These are phyloP conservation scores for Peronospora farinosa DNA, from an alignment of 352 stramenopile genomes.

Conservation along the genomic window DNA sequence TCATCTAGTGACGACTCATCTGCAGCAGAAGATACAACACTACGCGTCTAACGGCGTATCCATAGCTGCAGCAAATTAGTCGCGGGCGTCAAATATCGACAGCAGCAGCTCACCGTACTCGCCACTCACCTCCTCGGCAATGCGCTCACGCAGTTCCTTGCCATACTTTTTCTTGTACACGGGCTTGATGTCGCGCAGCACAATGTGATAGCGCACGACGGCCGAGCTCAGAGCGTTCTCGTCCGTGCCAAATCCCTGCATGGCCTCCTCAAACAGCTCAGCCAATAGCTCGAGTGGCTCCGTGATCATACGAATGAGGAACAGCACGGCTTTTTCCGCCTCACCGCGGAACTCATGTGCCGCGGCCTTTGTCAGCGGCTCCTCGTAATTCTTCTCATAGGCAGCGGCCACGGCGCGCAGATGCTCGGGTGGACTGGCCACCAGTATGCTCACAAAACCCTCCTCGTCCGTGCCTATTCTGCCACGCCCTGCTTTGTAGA, in stretches of 20 bases:
- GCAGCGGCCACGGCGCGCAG: slow-evolving; percentile 49
- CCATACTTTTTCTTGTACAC: slow-evolving; percentile 79
- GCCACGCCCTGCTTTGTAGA: slow-evolving; percentile 70
- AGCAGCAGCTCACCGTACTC: slow-evolving; percentile 69
- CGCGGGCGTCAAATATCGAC: slow-evolving; percentile 40
- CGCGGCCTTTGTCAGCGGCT: slow-evolving; percentile 53
- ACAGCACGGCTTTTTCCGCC: slow-evolving; percentile 52
- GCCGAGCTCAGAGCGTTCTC: slow-evolving; percentile 55
- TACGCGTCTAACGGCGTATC: no score
- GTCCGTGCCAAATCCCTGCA: slow-evolving; percentile 70
- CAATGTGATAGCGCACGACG: slow-evolving; percentile 78
- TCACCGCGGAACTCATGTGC: slow-evolving; percentile 63
- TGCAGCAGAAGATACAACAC: no score
- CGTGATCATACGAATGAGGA: slow-evolving; percentile 57
- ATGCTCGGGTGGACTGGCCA: slow-evolving; percentile 50
- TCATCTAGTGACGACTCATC: no score
- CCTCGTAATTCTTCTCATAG: slow-evolving; percentile 68
- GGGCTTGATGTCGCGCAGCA: slow-evolving; percentile 73
- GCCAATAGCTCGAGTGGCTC: slow-evolving; percentile 56
- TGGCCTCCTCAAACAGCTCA: slow-evolving; percentile 60
- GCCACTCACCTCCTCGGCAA: slow-evolving; percentile 65
- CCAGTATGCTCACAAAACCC: slow-evolving; percentile 49
- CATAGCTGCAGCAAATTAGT: no score
- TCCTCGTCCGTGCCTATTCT: slow-evolving; percentile 68
- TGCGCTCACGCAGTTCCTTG: slow-evolving; percentile 77